Evolutionary conservation across 163 green algal species (phyloP).

Genomic region (Scenedesmus sp.): DNA sequence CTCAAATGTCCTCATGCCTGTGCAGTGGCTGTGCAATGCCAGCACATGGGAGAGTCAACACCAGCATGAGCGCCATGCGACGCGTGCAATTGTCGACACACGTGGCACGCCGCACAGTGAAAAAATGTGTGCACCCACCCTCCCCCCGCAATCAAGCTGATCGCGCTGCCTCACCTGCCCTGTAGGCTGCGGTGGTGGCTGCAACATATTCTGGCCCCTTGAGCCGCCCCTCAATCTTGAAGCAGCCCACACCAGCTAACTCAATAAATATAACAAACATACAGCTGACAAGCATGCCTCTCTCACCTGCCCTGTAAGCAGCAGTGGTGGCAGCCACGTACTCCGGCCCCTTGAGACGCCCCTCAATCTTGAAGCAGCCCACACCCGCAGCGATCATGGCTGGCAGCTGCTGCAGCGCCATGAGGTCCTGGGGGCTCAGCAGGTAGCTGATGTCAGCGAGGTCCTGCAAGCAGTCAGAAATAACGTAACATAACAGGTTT

Average conservation of each 20-base stretch:
- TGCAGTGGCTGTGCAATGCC: not conserved
- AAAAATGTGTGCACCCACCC: too few species aligned
- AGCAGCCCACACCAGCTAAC: slow-evolving; percentile 41
- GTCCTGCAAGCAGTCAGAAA: slow-evolving; percentile 49
- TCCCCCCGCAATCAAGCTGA: too few species aligned
- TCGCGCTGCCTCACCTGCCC: not conserved
- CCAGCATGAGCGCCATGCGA: too few species aligned
- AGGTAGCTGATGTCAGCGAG: slow-evolving; percentile 82
- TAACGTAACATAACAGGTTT: not conserved
- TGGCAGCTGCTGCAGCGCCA: slow-evolving; percentile 78
- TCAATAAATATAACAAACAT: not conserved
- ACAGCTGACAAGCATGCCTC: not conserved
- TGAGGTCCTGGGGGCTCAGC: slow-evolving; percentile 78
- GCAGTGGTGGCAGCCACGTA: slow-evolving; percentile 45
- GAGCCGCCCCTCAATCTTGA: slow-evolving; percentile 91
- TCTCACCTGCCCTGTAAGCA: slow-evolving; percentile 28
- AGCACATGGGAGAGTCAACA: too few species aligned
- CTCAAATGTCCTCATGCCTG: not conserved
- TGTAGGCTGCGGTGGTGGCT: slow-evolving; percentile 6
- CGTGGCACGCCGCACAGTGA: too few species aligned
- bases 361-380: slow-evolving; percentile 92
- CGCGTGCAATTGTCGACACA: too few species aligned
- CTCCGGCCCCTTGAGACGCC: slow-evolving; percentile 89
- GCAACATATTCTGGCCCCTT: slow-evolving; percentile 79
- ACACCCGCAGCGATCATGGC: slow-evolving; percentile 84